Evolutionary conservation across 441 rosid species (phyloP).

Genomic region (Brassica balearica): DNA sequence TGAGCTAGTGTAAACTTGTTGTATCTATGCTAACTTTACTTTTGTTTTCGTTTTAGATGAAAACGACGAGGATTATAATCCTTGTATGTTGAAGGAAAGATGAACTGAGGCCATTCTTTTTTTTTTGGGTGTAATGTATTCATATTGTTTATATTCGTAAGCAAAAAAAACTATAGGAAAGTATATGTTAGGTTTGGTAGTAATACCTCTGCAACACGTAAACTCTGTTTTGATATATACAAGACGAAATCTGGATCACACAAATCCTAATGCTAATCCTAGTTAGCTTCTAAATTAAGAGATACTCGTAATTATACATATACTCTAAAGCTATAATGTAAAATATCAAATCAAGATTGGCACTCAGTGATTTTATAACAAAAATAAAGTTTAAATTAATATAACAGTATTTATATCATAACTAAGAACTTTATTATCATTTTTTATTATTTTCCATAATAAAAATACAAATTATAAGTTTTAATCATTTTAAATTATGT

Average conservation of each 20-base stretch:
- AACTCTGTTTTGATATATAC: slow-evolving; percentile 15
- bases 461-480: too few species aligned
- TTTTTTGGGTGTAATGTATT: not conserved
- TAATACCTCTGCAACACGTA: slow-evolving; percentile 8
- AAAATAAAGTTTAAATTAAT: too few species aligned
- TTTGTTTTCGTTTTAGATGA: slow-evolving; percentile 27
- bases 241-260: slow-evolving; percentile 16
- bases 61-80: slow-evolving; percentile 32
- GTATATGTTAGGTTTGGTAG: not conserved
- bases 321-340: too few species aligned
- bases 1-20: slow-evolving; percentile 6
- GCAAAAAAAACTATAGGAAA: not conserved
- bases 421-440: too few species aligned
- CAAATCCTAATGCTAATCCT: not conserved
- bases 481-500: too few species aligned
- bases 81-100: slow-evolving; percentile 12
- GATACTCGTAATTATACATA: not conserved
- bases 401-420: too few species aligned
- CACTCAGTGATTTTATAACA: too few species aligned
- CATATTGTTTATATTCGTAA: not conserved
- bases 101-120: slow-evolving; percentile 19
- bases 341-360: too few species aligned
- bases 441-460: too few species aligned
- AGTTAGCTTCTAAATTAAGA: slow-evolving; percentile 6
- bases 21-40: not conserved